A percentile compares a stretch with the other conserved stretches of the same genome.
phyloP scores from a whole-genome alignment of 1,139 yeast species.

The Cylindricascospora bacillispora region DNA sequence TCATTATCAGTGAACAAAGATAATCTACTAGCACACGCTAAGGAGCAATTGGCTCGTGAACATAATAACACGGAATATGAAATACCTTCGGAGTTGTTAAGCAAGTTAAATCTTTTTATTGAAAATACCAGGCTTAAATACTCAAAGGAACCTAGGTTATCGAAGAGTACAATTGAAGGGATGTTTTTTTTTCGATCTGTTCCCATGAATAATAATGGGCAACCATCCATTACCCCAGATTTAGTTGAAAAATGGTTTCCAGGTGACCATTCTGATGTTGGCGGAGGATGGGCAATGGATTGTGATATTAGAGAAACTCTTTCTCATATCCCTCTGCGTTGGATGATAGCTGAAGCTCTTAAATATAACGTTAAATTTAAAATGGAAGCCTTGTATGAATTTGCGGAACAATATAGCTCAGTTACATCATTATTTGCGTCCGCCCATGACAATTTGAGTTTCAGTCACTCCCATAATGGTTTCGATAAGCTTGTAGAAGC shows the following conservation, averaged over 20 bases:
- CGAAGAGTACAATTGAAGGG: conserved; percentile 2
- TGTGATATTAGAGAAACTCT: conserved; percentile 27
- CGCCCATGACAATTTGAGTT: conserved; percentile 35
- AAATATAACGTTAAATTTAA: conserved; percentile 38
- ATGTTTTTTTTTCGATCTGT: conserved; percentile 2
- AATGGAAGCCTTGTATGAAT: conserved; percentile 29
- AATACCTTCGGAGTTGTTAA: neutral
- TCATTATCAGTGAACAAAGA: neutral
- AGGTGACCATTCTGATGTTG: conserved; percentile 55
- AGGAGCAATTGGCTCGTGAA: neutral
- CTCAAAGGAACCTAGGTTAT: conserved; percentile 1
- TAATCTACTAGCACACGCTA: neutral
- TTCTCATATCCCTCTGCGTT: conserved; percentile 39
- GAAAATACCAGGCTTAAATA: neutral
- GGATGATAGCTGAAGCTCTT: conserved; percentile 45
- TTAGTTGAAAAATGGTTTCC: conserved; percentile 48
- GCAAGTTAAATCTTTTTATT: neutral
- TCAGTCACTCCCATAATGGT: conserved; percentile 5
- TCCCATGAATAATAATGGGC: conserved; percentile 2
- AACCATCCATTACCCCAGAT: conserved; percentile 23
- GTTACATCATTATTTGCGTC: conserved; percentile 32
- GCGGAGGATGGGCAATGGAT: conserved; percentile 48
- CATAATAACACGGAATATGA: neutral
- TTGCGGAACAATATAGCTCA: conserved; percentile 29
- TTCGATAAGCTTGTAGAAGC: neutral